A percentile compares a stretch with the other conserved stretches of the same genome.
Evolutionary conservation across 768 basidiomycete genomes (phyloP).

Genomic region (Podaxis pistillaris): DNA sequence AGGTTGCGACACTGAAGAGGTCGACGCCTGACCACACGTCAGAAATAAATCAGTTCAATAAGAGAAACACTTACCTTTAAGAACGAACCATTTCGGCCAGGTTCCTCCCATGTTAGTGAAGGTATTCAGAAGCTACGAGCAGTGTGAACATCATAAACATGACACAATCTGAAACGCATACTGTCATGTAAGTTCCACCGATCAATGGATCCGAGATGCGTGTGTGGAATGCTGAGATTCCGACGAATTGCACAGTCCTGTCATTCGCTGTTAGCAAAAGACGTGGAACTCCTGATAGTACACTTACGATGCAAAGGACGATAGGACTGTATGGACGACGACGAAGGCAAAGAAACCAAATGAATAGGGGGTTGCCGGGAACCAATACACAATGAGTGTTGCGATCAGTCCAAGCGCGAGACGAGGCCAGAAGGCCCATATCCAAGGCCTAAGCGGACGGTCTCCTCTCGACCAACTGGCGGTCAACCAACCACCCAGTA

Average conservation of each 20-base stretch:
- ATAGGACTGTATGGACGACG: slow-evolving; percentile 76
- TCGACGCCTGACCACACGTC: slow-evolving; percentile 65
- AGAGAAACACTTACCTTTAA: slow-evolving; percentile 60
- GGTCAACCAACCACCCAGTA: slow-evolving; percentile 90
- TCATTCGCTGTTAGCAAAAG: neutral
- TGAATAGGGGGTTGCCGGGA: slow-evolving; percentile 76
- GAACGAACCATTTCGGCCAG: slow-evolving; percentile 94
- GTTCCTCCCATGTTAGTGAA: slow-evolving; percentile 97
- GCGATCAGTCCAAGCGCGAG: slow-evolving; percentile 70
- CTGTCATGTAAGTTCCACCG: slow-evolving; percentile 99
- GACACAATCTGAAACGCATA: slow-evolving; percentile 34
- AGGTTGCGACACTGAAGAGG: slow-evolving; percentile 80
- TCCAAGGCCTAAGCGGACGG: slow-evolving; percentile 81
- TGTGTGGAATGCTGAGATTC: slow-evolving; percentile 98
- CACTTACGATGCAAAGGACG: slow-evolving; percentile 81
- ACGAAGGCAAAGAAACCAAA: slow-evolving; percentile 78
- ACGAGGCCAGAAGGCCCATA: slow-evolving; percentile 88
- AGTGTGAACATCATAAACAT: slow-evolving; percentile 4
- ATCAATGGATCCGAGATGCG: slow-evolving; percentile 94
- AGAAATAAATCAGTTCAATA: slow-evolving; percentile 15
- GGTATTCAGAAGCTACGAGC: slow-evolving; percentile 81
- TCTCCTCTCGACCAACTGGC: slow-evolving; percentile 88
- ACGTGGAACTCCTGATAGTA: slow-evolving; percentile 5
- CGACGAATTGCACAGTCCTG: slow-evolving; percentile 98
- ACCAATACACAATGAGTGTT: slow-evolving; percentile 77